Evolutionary conservation across 2,329 filamentous ascomycete species (phyloP).

Genomic region (Dothistroma pini): DNA sequence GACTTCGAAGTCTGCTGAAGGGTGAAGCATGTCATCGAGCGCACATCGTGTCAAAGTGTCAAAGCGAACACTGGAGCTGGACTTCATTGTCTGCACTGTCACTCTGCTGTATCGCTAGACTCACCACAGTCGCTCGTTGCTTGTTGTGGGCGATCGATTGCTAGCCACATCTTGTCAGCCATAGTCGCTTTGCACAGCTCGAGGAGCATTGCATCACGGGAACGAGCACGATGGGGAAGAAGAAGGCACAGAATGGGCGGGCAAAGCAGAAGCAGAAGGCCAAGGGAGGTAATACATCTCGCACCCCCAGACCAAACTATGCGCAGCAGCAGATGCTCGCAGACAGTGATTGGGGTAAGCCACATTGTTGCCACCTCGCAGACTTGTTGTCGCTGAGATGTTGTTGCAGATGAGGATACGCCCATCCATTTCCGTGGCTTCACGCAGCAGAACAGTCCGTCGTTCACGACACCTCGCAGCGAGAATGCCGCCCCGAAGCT

Average conservation of each 20-base stretch:
- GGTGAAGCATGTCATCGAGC: conserved; percentile 10
- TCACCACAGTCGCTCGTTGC: conserved; percentile 17
- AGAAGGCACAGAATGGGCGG: conserved; percentile 26
- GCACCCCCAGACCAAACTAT: conserved; percentile 2
- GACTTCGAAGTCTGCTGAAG: background rate
- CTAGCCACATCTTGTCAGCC: background rate
- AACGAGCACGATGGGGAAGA: conserved; percentile 18
- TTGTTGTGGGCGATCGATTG: background rate
- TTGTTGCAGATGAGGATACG: conserved; percentile 16
- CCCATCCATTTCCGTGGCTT: conserved; percentile 31
- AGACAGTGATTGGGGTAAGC: conserved; percentile 21
- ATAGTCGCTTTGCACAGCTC: background rate
- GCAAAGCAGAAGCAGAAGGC: conserved; percentile 29
- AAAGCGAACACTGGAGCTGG: conserved; percentile 3
- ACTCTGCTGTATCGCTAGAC: background rate
- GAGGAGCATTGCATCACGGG: background rate
- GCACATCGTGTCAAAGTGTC: background rate
- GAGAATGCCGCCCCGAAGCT: conserved; percentile 45
- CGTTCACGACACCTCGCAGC: conserved; percentile 37
- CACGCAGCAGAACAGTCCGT: conserved; percentile 17
- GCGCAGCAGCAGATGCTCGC: conserved; percentile 7
- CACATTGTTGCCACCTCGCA: background rate
- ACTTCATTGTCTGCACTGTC: conserved; percentile 6
- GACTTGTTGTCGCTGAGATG: conserved; percentile 11
- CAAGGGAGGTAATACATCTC: conserved; percentile 15